Evolutionary conservation across 805 yeast genomes (phyloP).

Genomic region (Cyberlindnera xylosilytica): DNA sequence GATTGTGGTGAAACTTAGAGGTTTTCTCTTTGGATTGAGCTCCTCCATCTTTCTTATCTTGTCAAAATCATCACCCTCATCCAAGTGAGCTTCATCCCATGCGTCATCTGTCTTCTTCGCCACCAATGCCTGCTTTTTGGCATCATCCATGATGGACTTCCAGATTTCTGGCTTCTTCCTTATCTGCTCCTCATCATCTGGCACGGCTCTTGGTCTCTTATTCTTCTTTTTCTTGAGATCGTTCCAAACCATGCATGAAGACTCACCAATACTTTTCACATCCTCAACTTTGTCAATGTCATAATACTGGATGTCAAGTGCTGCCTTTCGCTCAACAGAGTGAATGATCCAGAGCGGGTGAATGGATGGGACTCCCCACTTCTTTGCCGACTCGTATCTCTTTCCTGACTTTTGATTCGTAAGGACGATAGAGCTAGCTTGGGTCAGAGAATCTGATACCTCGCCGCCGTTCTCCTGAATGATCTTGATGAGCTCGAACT

Average conservation of each 20-base stretch:
- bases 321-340: constrained; percentile 36
- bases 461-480: constrained; percentile 47
- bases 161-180: constrained; percentile 35
- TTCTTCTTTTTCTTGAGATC: constrained; percentile 22
- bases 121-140: constrained; percentile 2
- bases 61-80: background rate
- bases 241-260: constrained; percentile 30
- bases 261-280: constrained; percentile 26
- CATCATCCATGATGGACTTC: constrained; percentile 35
- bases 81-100: constrained; percentile 23
- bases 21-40: constrained; percentile 3
- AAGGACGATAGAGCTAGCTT: constrained; percentile 41
- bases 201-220: constrained; percentile 15
- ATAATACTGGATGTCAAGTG: constrained; percentile 32
- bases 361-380: constrained; percentile 39
- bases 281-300: constrained; percentile 23
- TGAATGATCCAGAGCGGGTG: constrained; percentile 41
- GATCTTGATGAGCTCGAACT: constrained; percentile 32
- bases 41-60: constrained; percentile 1
- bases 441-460: constrained; percentile 48
- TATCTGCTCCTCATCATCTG: constrained; percentile 16
- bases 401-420: constrained; percentile 51
- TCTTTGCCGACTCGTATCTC: constrained; percentile 44
- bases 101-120: constrained; percentile 10
- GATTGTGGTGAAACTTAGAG: constrained; percentile 5